Base-by-base conservation (phyloP, 2,329 filamentous ascomycete genomes). In the Xylariaceae sp. region DNA sequence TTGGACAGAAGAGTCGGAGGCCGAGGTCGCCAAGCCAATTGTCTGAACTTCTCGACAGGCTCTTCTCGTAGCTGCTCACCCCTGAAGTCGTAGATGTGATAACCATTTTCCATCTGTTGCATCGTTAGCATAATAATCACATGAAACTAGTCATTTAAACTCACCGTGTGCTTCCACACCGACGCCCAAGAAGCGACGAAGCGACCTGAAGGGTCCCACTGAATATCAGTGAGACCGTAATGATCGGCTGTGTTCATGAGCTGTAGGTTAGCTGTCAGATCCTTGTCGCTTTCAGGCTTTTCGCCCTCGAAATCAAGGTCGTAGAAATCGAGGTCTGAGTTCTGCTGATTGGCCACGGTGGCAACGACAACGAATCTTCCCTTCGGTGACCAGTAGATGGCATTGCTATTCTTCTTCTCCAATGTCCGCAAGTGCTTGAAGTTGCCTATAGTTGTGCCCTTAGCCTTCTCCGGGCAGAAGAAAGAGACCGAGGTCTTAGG, bases 341-440 rank as follows among this genome's bases (percentile, higher is more conserved):
- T 94, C 76, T 96, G 91, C 73, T 92, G 88, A 70, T 93, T 97
- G 76, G 91, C 87, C 50, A 99, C 91, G 9, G 95, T 96, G 51
- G 92, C 95, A 53, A 99, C 87, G 43, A 98, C 88, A 33, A 98
- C 94, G 71, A 99, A 99, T 45, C 95, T 89, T 51, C 95, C 95
- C 75, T 89, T 91, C 21, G 95, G 95, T 17, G 92, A 96, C 95
- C 95, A 99, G 86, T 98, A 98, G 72, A 99, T 99, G 65, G 91
- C 93, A 73, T 99, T 99, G 85, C 90, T 96, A 79, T 96, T 98
- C 87, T 98, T 98, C 87, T 98, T 98, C 70, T 99, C 95, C 53
- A 96, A 82, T 7, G 93, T 98, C 63, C 92, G 88, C 66, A 98
- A 88, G 73, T 96, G 91, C 82, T 94, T 96, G 85, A 98, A 99